A percentile compares a stretch with the other conserved stretches of the same genome.
Evolutionary conservation across 352 stramenopile genomes (phyloP).

Genomic region (Globisporangium nodosum): DNA sequence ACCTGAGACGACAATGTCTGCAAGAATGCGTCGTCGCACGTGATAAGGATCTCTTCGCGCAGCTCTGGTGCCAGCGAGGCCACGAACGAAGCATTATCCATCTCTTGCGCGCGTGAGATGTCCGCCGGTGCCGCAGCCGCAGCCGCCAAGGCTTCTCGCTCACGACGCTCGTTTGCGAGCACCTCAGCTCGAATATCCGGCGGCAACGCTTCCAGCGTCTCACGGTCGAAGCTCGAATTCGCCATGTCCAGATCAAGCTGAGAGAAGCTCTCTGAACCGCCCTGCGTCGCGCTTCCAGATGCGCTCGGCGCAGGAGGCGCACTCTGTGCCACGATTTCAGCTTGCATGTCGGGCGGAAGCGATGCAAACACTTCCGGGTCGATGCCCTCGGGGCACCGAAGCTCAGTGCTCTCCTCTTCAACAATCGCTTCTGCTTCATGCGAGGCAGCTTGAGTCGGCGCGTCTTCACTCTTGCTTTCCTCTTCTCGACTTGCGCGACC

Average conservation of each 20-base stretch:
- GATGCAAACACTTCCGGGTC: slow-evolving; percentile 96
- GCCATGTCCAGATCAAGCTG: slow-evolving; percentile 82
- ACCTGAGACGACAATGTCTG: slow-evolving; percentile 92
- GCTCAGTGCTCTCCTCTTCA: slow-evolving; percentile 9
- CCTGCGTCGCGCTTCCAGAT: slow-evolving; percentile 12
- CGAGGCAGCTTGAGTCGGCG: not conserved
- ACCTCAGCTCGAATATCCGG: slow-evolving; percentile 96
- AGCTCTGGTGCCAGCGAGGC: slow-evolving; percentile 94
- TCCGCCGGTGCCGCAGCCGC: slow-evolving; percentile 78
- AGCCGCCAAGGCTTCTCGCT: slow-evolving; percentile 76
- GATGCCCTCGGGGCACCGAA: slow-evolving; percentile 91
- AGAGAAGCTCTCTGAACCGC: slow-evolving; percentile 56
- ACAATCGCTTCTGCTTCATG: not conserved
- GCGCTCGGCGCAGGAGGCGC: slow-evolving; percentile 26
- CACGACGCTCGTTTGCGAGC: slow-evolving; percentile 93
- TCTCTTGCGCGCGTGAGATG: slow-evolving; percentile 95
- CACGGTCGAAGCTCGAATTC: slow-evolving; percentile 91
- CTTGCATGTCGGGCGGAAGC: slow-evolving; percentile 95
- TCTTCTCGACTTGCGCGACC: slow-evolving; percentile 5
- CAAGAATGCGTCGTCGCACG: slow-evolving; percentile 94
- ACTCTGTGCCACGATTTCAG: slow-evolving; percentile 90
- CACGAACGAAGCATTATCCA: slow-evolving; percentile 98
- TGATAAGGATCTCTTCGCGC: slow-evolving; percentile 95
- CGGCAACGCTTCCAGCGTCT: slow-evolving; percentile 95
- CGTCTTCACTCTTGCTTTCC: slow-evolving; percentile 21